Evolutionary conservation across 768 basidiomycete genomes (phyloP), one percentile per base, ranked within the genome.

Genomic region (Mycena olivaceomarginata): DNA sequence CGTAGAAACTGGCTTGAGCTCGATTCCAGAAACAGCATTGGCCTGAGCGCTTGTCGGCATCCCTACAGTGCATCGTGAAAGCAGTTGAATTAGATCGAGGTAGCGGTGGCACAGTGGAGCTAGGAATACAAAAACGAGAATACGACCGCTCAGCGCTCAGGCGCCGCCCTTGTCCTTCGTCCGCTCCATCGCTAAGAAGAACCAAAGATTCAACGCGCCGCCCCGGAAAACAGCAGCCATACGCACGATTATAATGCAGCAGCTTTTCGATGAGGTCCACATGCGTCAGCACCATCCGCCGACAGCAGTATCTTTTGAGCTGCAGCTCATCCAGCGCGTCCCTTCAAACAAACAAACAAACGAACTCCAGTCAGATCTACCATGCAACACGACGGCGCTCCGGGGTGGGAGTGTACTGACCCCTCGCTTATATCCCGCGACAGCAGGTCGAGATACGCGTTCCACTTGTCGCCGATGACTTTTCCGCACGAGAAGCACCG

Each of bases 191-290:
- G 80, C 80, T 81, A 65, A 37, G 70, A 31, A 65, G 31, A 70
- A 31, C 39, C 51, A 2, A 64, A 60, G 20, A 8, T 64, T 43
- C 51, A 12, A 79, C 45, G 57, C 43, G 25, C 66, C 39, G 25
- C 51, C 18, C 37, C 16, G 59, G 25, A 68, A 70, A 39, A 15
- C 57, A 69, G 57, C 74, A 20, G 16, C 2, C 31, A 31, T 2
- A 89, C 95, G 80, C 67, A 98, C 97, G 97, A 85, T 98, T 98
- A 85, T 98, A 99, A 82, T 98, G 97, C 31, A 99, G 88, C 20
- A 99, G 90, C 86, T 99, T 99, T 87, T 99, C 98, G 80, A 99
- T 99, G 78, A 99, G 90, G 86, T 99, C 98, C 72, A 99, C 98
- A 84, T 99, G 98, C 0, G 98, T 99, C 70, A 99, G 88, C 7